Conservation (phyloP, 176 grass and related monocot genomes). For the Oropetium thomaeum region DNA sequence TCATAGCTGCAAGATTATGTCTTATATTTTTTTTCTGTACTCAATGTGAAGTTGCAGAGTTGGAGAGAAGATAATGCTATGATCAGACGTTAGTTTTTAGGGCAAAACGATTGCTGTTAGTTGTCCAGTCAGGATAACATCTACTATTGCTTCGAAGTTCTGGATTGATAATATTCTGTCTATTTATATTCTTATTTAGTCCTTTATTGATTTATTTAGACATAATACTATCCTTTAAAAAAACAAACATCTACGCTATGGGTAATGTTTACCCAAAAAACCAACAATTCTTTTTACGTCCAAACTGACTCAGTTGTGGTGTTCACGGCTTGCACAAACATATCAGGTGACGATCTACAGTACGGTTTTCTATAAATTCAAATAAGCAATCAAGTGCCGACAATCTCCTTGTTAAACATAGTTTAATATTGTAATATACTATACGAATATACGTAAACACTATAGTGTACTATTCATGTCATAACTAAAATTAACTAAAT, state of each 20-base stretch:
- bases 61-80: constrained; percentile 11
- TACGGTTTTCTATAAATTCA: too few species aligned
- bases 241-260: neutral
- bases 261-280: neutral
- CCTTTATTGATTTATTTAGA: neutral
- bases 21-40: neutral
- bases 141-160: neutral
- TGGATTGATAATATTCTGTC: neutral
- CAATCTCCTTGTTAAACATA: neutral
- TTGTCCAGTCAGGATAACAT: neutral
- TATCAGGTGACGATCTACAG: constrained; percentile 6
- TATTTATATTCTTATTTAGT: neutral
- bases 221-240: neutral
- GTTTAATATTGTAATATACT: too few species aligned
- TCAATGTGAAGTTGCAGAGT: neutral
- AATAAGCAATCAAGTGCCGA: neutral
- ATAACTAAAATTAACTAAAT: neutral
- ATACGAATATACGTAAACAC: too few species aligned
- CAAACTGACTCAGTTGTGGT: neutral
- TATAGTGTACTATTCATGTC: too few species aligned
- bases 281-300: neutral
- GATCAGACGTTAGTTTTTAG: neutral
- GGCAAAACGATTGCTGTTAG: too few species aligned
- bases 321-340: neutral
- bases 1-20: neutral